These are phyloP conservation scores for Bolboschoenoplectus hybrid DNA, from an alignment of 202 grass and related monocot species.

Conservation along the genomic window DNA sequence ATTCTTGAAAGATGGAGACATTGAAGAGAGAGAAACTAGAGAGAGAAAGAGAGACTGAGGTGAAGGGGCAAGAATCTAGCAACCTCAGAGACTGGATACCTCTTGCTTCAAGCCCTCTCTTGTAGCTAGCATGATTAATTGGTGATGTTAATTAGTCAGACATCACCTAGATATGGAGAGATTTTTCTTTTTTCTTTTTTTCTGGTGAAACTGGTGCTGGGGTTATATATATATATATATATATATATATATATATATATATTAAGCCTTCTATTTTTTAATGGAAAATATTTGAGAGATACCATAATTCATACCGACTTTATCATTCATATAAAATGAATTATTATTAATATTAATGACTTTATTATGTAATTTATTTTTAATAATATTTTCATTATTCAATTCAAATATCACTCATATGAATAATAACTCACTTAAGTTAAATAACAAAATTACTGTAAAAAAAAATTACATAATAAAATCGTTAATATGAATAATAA, in stretches of 20 bases:
- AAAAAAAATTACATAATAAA: too few species aligned
- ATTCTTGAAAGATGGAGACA: slow-evolving; percentile 43
- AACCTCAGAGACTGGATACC: neutral
- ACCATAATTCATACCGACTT: too few species aligned
- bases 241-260: slow-evolving; percentile 5
- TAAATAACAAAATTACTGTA: too few species aligned
- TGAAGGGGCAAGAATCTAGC: slow-evolving; percentile 6
- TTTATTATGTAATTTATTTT: too few species aligned
- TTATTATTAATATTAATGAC: too few species aligned
- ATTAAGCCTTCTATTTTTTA: neutral
- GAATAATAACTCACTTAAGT: too few species aligned
- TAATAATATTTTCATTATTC: too few species aligned
- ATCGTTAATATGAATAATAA: too few species aligned
- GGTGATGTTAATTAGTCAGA: slow-evolving; percentile 5
- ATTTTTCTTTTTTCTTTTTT: neutral
- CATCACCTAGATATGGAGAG: neutral
- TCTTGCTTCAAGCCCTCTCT: slow-evolving; percentile 30
- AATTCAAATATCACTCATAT: too few species aligned
- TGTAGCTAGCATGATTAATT: neutral
- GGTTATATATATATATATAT: slow-evolving; percentile 23
- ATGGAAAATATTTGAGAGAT: too few species aligned
- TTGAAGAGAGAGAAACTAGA: neutral
- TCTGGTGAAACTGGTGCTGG: slow-evolving; percentile 23
- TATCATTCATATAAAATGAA: too few species aligned
- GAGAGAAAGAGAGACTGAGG: neutral